Evolutionary conservation across 805 yeast species (phyloP).

Genomic region (Wickerhamiella sorbophila): DNA sequence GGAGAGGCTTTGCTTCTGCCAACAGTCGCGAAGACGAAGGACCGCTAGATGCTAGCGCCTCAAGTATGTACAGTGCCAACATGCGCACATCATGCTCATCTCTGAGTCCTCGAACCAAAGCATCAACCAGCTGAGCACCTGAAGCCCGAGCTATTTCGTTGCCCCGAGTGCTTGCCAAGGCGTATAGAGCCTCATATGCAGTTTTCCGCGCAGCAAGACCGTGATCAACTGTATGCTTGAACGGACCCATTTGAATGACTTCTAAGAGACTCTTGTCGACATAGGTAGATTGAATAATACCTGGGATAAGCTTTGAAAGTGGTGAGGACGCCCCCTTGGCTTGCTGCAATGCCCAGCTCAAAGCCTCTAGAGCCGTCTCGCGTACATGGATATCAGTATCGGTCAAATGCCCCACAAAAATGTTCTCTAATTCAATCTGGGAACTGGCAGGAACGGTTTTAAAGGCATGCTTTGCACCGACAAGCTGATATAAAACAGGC

Average conservation of each 20-base stretch:
- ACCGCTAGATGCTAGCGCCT: conserved; percentile 27
- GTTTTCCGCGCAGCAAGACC: conserved; percentile 62
- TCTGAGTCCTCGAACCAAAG: conserved; percentile 38
- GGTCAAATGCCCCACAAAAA: background rate
- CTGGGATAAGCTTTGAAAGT: background rate
- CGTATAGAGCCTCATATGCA: conserved; percentile 53
- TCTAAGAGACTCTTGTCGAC: background rate
- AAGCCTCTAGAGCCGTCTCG: background rate
- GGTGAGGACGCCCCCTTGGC: background rate
- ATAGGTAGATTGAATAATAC: background rate
- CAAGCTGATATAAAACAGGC: background rate
- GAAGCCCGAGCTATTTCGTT: background rate
- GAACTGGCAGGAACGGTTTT: background rate
- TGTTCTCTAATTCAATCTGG: background rate
- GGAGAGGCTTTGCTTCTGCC: conserved; percentile 1
- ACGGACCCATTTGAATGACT: conserved; percentile 64
- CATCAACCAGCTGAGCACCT: conserved; percentile 24
- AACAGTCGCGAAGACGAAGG: conserved; percentile 18
- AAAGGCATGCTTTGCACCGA: conserved; percentile 1
- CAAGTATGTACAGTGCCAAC: conserved; percentile 34
- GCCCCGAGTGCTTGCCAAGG: conserved; percentile 28
- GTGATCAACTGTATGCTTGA: conserved; percentile 67
- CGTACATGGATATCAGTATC: background rate
- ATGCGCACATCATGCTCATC: conserved; percentile 50
- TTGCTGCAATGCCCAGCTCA: conserved; percentile 1